Base-by-base conservation (phyloP, 169 alveolate genomes). In the Neospora caninum region DNA sequence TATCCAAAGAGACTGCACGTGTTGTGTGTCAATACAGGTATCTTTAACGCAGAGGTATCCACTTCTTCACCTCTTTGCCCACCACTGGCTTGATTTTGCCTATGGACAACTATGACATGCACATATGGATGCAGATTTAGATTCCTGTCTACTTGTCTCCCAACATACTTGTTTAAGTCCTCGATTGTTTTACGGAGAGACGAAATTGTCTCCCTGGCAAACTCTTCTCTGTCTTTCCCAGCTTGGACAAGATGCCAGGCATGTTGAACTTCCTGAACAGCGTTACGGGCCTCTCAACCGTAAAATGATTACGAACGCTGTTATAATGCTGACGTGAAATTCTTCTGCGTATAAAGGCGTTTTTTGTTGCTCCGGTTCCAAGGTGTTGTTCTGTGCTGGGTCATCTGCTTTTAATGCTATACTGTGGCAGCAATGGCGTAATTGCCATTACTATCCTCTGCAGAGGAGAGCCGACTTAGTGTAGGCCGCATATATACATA, bases 201-300 rank as follows among this genome's bases (percentile, higher is more conserved):
- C 36, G 95, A 95, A 43, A 97, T 97, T 43, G 96, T 97, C 83
- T 93, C 94, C 91, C 97, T 96, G 22, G 97, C 95, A 80, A 95
- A 94, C 83, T 96, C 97, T 93, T 97, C 98, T 73, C 95, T 96
- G 70, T 95, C 97, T 67, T 96, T 96, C n/a, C 96, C 96, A 4
- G 95, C 93, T 93, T 97, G 98, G 34, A 97, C 96, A 80, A 97
- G 95, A 92, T 97, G 94, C 97, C 97, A 97, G 18, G 98, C 98
- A 69, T 97, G 96, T 78, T 97, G 98, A 36, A 97, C 95, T 82
- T 97, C 98, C 83, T 88, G 80, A 31, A 53, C 58, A 49, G 58
- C 58, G 58, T 49, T 13, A 49, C 13, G 22, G 13, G 69, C 13
- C 58, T 13, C 58, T 31, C 38, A 69, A 22, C n/a, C 38, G 82